Evolutionary conservation across 192 early-diverging fungal genomes (phyloP).

Genomic region (Coemansia sp.): DNA sequence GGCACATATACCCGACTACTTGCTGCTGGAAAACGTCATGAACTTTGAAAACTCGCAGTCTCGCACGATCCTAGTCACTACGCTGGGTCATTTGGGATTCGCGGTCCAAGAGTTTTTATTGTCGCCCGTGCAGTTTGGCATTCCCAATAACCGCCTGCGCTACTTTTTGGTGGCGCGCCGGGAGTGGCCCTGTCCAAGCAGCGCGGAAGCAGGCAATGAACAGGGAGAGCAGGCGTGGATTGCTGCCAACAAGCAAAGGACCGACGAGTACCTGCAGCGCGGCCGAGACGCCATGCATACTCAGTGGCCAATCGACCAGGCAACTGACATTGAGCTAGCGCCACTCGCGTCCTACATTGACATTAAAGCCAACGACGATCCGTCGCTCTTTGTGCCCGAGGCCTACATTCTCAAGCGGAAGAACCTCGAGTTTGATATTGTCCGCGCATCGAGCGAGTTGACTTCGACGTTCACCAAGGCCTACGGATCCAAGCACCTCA

Average conservation of each 20-base stretch:
- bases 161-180: constrained; percentile 39
- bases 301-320: constrained; percentile 35
- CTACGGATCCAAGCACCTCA: constrained; percentile 81
- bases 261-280: constrained; percentile 22
- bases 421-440: constrained; percentile 42
- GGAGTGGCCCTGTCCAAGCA: not conserved
- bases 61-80: constrained; percentile 20
- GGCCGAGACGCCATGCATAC: constrained; percentile 22
- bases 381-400: constrained; percentile 23
- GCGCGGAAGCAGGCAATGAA: not conserved
- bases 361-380: not conserved
- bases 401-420: constrained; percentile 35
- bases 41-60: constrained; percentile 55
- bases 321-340: not conserved
- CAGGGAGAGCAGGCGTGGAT: not conserved
- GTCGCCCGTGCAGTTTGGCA: constrained; percentile 47
- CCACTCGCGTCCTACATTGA: constrained; percentile 33
- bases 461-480: constrained; percentile 70
- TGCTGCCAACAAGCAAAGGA: not conserved
- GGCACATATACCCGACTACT: constrained; percentile 10
- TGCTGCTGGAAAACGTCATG: constrained; percentile 54
- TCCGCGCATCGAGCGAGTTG: constrained; percentile 12
- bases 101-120: constrained; percentile 36
- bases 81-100: constrained; percentile 33
- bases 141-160: constrained; percentile 44